Evolutionary conservation across 2,329 filamentous ascomycete genomes (phyloP), one percentile per base, ranked within the genome.

Genomic region (Nannizzia gypsea): DNA sequence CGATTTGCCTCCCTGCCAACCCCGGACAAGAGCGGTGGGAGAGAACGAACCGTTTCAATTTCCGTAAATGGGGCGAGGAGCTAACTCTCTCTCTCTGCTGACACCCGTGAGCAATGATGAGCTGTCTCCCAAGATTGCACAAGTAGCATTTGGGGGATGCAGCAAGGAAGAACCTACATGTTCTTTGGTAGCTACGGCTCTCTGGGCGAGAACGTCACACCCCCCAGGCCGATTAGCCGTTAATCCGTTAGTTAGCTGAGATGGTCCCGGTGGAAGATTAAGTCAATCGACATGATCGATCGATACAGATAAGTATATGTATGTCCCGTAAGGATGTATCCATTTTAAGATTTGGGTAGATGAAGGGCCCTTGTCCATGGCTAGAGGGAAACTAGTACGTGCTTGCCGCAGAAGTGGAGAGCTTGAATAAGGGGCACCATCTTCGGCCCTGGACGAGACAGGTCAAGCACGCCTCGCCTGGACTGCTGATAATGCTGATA

Each of bases 381-480:
- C 26, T 42, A 42, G 38, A 34, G 31, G 31, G 13, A 42, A 17
- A 42, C 38, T 22, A 58, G n/a, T 26, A 54, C 31, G 8, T 59
- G 52, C 56, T 20, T 46, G 26, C 31, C 46, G 38, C 22, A 40
- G 24, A 58, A 24, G 50, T 58, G 40, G 56, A 20, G 20, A 50
- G 56, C n/a, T 55, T 2, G 34, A 46, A 40, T 17, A 31, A 55
- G 15, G 60, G 40, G 58, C 17, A 52, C 6, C 31, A 34, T 31
- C 34, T 28, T 34, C 6, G 26, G 31, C 5, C 6, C 5, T 40
- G 52, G 24, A 46, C n/a, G 24, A 54, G 36, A 42, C 54, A 56
- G 56, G 60, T 34, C 48, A 44, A 59, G 44, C 60, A 59, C 60
- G 57, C 60, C 58, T 62, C 59, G 60, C 55, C 60, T 52, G 59